Percentiles rank a stretch among this genome's conserved stretches.
These are phyloP conservation scores for Cutaneotrichosporon cavernicola DNA, from an alignment of 1,284 basidiomycete genomes.

Conservation along the genomic window DNA sequence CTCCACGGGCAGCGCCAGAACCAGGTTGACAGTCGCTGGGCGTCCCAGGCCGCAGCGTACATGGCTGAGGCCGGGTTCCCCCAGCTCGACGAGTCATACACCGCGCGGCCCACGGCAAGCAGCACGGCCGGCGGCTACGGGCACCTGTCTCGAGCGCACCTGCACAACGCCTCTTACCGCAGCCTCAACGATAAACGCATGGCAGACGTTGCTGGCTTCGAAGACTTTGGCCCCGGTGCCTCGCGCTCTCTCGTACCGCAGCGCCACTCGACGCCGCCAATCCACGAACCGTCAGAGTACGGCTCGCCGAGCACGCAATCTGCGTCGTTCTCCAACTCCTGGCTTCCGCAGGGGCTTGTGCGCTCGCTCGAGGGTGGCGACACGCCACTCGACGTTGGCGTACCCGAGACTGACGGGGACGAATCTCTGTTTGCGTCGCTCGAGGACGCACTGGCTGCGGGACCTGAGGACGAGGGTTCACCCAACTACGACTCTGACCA, in stretches of 20 bases:
- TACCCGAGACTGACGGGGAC: conserved; percentile 23
- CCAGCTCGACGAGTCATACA: conserved; percentile 46
- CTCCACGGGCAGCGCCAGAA: conserved; percentile 36
- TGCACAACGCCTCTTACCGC: conserved; percentile 29
- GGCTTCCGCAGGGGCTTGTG: conserved; percentile 52
- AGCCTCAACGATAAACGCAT: conserved; percentile 27
- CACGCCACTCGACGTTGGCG: conserved; percentile 40
- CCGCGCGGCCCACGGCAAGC: conserved; percentile 34
- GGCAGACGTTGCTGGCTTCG: conserved; percentile 48
- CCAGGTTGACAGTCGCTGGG: conserved; percentile 41
- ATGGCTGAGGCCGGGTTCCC: conserved; percentile 52
- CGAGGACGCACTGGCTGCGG: conserved; percentile 12
- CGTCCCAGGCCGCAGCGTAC: conserved; percentile 47
- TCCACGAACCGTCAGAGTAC: conserved; percentile 30
- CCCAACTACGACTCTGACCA: conserved; percentile 37
- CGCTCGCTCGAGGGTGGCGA: conserved; percentile 51
- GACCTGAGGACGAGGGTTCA: conserved; percentile 13
- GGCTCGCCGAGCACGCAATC: conserved; percentile 52
- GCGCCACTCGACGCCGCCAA: conserved; percentile 16
- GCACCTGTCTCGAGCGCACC: conserved; percentile 30
- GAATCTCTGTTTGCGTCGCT: conserved; percentile 16
- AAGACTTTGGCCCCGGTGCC: conserved; percentile 52
- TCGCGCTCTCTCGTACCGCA: conserved; percentile 19
- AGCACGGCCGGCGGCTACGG: conserved; percentile 32
- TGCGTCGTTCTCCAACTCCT: conserved; percentile 50